A percentile compares a stretch with the other conserved stretches of the same genome.
These are phyloP conservation scores for Pseudoneurospora amorphoporcata DNA, from an alignment of 495 filamentous ascomycete species.

Conservation along the genomic window DNA sequence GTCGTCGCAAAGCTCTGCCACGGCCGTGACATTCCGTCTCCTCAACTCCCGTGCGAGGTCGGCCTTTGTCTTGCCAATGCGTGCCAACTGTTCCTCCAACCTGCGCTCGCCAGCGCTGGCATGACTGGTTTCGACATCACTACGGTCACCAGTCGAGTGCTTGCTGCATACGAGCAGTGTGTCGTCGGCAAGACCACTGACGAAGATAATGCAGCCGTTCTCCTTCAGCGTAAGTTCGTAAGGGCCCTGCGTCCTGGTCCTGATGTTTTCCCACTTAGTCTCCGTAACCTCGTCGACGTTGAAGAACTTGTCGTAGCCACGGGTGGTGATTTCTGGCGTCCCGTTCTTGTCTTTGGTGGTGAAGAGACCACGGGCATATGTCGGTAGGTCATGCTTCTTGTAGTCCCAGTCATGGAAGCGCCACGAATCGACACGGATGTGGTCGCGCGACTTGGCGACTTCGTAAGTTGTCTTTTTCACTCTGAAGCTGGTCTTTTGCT, in stretches of 20 bases:
- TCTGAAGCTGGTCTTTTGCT: conserved; percentile 44
- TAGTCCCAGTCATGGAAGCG: conserved; percentile 90
- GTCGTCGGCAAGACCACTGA: conserved; percentile 79
- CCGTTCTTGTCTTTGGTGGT: conserved; percentile 56
- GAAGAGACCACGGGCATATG: conserved; percentile 87
- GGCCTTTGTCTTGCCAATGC: conserved; percentile 61
- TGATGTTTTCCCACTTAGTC: conserved; percentile 75
- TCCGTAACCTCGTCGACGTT: conserved; percentile 69
- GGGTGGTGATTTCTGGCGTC: conserved; percentile 62
- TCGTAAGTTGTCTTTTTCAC: conserved; percentile 65
- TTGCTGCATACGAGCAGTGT: conserved; percentile 93
- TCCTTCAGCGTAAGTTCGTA: conserved; percentile 97
- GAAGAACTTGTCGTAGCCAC: conserved; percentile 99
- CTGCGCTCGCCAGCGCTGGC: conserved; percentile 76
- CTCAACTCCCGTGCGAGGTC: conserved; percentile 69
- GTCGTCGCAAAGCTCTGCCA: conserved; percentile 95
- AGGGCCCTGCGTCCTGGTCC: conserved; percentile 66
- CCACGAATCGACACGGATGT: conserved; percentile 76
- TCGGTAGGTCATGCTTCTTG: conserved; percentile 73
- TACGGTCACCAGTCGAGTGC: conserved; percentile 77
- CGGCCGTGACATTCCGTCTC: conserved; percentile 76
- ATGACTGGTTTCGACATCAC: conserved; percentile 63
- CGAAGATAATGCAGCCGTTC: conserved; percentile 98
- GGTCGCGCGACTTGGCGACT: conserved; percentile 45
- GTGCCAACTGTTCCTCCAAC: conserved; percentile 66